Evolutionary conservation across 805 yeast species (phyloP), one percentile per base, ranked within the genome.

Genomic region (Zygoascus ofunaensis): DNA sequence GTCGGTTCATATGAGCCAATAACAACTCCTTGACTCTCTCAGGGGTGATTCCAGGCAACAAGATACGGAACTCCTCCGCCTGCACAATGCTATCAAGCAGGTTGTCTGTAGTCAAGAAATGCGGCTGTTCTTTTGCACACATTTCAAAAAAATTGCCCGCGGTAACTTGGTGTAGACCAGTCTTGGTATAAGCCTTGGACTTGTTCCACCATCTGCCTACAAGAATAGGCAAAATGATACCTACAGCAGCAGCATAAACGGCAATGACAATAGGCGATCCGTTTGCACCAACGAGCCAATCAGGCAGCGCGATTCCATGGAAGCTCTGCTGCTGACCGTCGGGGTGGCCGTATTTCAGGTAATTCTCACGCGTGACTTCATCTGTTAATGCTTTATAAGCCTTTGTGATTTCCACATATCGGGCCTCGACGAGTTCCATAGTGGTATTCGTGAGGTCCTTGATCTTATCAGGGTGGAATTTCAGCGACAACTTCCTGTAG

Each of bases 341-440:
- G 3, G 99, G 99, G 61, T 94, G 95, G 41, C 99, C 99, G 58
- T 82, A 92, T 55, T 77, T 80, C 55, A 81, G 68, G 62, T 76
- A 87, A 61, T 92, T 92, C 54, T 84, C 85, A 55, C 78, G 82
- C 2, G 85, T 79, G 8, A 71, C 73, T 54, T 86, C 96, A 64
- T 92, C 97, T 12, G 98, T 94, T 51, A 92, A 74, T 2, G 98
- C 86, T 64, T 87, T 84, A 66, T 94, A 87, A 21, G 99, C 99
- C 64, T 85, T 84, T 47, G 85, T 81, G 55, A 92, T 83, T 53
- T 77, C 72, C 33, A 89, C 90, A 62, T 77, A 92, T 35, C 74
- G 74, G 44, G 80, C 78, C 64, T 90, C 97, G 63, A 83, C 73
- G 51, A 70, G 85, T 34, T 69, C 75, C 22, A 73, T 78, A 18